Base-by-base conservation (phyloP, 176 grass and related monocot genomes). In the Avena eriantha region DNA sequence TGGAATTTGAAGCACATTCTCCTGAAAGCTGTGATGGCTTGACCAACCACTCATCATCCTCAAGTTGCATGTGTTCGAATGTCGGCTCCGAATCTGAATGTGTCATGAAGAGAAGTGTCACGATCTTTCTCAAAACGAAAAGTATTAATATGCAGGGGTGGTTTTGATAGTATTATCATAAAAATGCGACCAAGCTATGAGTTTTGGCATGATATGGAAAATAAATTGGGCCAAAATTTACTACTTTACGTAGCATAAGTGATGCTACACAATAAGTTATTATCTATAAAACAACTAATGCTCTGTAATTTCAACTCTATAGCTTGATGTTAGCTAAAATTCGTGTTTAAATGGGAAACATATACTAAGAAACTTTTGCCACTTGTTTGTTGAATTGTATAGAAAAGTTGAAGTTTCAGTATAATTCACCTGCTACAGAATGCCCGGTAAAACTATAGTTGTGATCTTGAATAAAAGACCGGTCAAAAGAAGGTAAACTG, bases 1-100 rank as follows among this genome's bases (percentile, higher is more conserved):
- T 63, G 10, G 47, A 80, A 68, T 29, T 29, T 21, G 58, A 8
- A 31, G 58, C 80, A 59, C 26, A 80, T 58, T 60, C 69, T 69
- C 60, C 77, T 34, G 31, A 16, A 19, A 59, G 1, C 29, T 69
- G 31, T 71, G 80, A 61, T 84, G 85, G 86, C n/a, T 77, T 83
- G 49, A 86, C 73, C 82, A 86, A 86, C 73, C 90, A 92, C 21
- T 90, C 90, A 29, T 79, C 74, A 65, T 94, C 90, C 73, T 93
- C 77, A 56, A 84, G 53, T 31, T 91, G 85, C 8, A 86, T 71
- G 8, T 89, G 43, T 64, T 67, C 77, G 15, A 88, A 86, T 71
- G 60, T 75, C 0, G 71, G 16, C 61, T 94, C 87, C 35, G 79
- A 72, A 86, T 75, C 93, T 94, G 75, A 39, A 83, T 21, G 18